Percentiles rank a stretch among this genome's conserved stretches.
Conservation (phyloP, 441 rosid genomes). For the Theobroma grandiflorum region DNA sequence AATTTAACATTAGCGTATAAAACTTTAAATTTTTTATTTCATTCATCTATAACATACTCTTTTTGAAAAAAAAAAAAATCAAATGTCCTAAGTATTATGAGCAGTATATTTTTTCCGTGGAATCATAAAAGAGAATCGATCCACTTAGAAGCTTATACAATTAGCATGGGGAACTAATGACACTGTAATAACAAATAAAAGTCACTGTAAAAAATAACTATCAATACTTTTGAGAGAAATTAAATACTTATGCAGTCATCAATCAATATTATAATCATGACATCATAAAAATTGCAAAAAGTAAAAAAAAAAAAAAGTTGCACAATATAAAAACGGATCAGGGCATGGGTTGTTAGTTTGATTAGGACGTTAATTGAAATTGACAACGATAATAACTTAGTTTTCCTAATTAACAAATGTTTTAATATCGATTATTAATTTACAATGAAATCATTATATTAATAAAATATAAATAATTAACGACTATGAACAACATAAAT, state of each 20-base stretch:
- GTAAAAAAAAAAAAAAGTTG: neutral
- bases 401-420: neutral
- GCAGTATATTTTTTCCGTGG: no score
- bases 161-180: no score
- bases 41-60: neutral
- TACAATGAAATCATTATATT: neutral
- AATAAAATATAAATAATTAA: neutral
- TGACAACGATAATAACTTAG: neutral
- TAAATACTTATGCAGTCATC: neutral
- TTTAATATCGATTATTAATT: neutral
- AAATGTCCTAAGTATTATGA: no score
- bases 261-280: no score
- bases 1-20: no score
- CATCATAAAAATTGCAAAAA: neutral
- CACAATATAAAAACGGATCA: neutral
- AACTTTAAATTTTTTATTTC: neutral
- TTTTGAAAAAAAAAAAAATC: no score
- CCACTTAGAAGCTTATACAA: no score
- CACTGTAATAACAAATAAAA: no score
- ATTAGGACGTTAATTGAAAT: neutral
- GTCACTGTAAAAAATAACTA: no score
- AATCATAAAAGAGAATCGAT: no score
- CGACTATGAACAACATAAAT: neutral
- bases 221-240: neutral
- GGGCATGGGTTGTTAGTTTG: conserved; percentile 15